Base-by-base conservation (phyloP, 306 rosid species). In the Lathyrus oleraceus region DNA sequence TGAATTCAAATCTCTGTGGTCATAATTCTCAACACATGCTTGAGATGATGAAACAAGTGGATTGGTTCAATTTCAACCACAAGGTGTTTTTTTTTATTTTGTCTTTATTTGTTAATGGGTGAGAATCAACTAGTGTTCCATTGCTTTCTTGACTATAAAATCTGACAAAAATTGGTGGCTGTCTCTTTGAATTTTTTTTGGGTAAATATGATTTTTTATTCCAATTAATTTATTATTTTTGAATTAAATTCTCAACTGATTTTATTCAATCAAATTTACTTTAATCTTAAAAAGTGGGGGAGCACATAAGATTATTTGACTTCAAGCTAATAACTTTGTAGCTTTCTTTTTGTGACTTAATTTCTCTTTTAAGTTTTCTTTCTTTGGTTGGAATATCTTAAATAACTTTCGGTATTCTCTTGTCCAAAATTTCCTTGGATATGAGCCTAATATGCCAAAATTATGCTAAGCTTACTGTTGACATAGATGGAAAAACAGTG, bases 1-100 rank as follows among this genome's bases (percentile, higher is more conserved):
- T 7, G 10, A 75, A 70, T 76, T 80, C 84, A 75, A 80, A 65
- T 27, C 15, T 51, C n/a, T 32, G 11, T 28, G 76, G 73, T 54
- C 76, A 6, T 38, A 15, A 0, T 63, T 70, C 47, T 65, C 66
- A 30, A 51, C 80, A 79, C 83, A 56, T 69, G 83, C 51, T 5
- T 23, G 1, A 56, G 69, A 56, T 15, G 0, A 8, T 17, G 5
- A 53, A 9, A 14, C 4, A 19, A n/a, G 32, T 77, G 61, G 61
- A 64, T 65, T 57, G 13, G 57, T 65, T 57, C 73, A 45, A 36
- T 3, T 71, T 71, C 69, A 71, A 71, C 81, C 77, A 71, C 77
- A 71, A 47, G 58, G 42, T 53, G 47, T 38, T 65, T 32, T 25
- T 25, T 58, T 5, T 64, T 70, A 5, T 1, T 49, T 76, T 69